These are phyloP conservation scores for Cochlearia excelsa DNA, from an alignment of 345 rosid genomes.

Conservation along the genomic window DNA sequence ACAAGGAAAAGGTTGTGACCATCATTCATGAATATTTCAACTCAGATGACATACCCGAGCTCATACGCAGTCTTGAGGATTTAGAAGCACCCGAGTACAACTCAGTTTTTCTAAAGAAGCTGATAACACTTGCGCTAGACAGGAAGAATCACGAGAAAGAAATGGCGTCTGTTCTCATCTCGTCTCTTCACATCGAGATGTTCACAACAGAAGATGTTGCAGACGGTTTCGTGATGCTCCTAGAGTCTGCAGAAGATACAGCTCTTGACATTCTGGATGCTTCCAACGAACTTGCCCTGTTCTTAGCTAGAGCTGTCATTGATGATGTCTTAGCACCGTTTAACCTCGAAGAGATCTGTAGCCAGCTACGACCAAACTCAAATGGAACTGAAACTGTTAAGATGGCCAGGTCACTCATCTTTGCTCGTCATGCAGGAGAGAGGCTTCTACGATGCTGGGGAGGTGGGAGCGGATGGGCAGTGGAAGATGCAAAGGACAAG, in stretches of 20 bases:
- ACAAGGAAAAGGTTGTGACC: constrained; percentile 65
- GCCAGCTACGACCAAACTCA: constrained; percentile 57
- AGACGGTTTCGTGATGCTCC: constrained; percentile 77
- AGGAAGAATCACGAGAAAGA: constrained; percentile 96
- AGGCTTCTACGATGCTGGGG: constrained; percentile 96
- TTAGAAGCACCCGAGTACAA: constrained; percentile 67
- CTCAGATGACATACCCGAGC: constrained; percentile 92
- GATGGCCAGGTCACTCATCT: constrained; percentile 56
- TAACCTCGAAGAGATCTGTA: constrained; percentile 72
- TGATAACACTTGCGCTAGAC: constrained; percentile 87
- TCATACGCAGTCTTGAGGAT: constrained; percentile 75
- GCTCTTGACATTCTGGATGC: constrained; percentile 91
- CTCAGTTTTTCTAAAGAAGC: constrained; percentile 74
- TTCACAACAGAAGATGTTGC: constrained; percentile 78
- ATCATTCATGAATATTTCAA: constrained; percentile 92
- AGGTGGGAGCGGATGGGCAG: constrained; percentile 96
- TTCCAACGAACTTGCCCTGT: constrained; percentile 84
- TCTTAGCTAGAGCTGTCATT: constrained; percentile 88
- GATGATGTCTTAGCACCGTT: constrained; percentile 85
- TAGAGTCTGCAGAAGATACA: constrained; percentile 89
- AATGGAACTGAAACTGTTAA: constrained; percentile 74
- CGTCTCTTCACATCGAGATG: constrained; percentile 89
- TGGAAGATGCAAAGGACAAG: constrained; percentile 96
- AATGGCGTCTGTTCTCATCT: constrained; percentile 90
- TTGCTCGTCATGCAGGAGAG: constrained; percentile 96